Conservation (phyloP, 371 early-diverging fungal species). For the Mortierella sp. region DNA sequence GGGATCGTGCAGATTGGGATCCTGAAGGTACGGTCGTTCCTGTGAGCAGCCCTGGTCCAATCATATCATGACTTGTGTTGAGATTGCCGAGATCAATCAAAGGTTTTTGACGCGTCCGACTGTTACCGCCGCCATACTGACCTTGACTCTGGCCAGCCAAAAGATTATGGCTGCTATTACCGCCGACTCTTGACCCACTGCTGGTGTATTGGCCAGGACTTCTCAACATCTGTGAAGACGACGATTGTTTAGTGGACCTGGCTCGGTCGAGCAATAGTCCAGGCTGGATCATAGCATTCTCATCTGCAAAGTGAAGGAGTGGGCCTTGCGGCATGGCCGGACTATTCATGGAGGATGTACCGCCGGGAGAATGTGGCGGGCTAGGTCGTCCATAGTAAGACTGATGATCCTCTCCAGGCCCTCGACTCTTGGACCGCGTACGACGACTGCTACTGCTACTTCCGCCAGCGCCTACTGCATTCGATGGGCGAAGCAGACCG, state of each 20-base stretch:
- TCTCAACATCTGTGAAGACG: slow-evolving; percentile 8
- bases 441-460: slow-evolving; percentile 1
- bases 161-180: slow-evolving; percentile 8
- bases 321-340: slow-evolving; percentile 36
- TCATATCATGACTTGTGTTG: slow-evolving; percentile 28
- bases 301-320: slow-evolving; percentile 34
- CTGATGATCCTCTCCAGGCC: slow-evolving; percentile 28
- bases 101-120: slow-evolving; percentile 28
- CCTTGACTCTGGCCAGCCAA: slow-evolving; percentile 1
- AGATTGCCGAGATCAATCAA: slow-evolving; percentile 38
- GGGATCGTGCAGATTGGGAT: slow-evolving; percentile 16
- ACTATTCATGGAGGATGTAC: slow-evolving; percentile 1
- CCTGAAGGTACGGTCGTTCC: slow-evolving; percentile 2
- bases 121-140: not conserved
- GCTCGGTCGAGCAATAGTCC: slow-evolving; percentile 41
- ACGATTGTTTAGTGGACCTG: slow-evolving; percentile 17
- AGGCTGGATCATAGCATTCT: slow-evolving; percentile 45
- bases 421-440: slow-evolving; percentile 30
- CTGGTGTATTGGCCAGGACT: slow-evolving; percentile 3
- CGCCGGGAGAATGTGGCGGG: slow-evolving; percentile 22
- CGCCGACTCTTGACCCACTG: not conserved
- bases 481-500: slow-evolving; percentile 35
- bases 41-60: slow-evolving; percentile 34
- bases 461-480: not conserved
- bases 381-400: not conserved